phyloP scores from a whole-genome alignment of 805 yeast species.

The Starmerella gropengiesseri region DNA sequence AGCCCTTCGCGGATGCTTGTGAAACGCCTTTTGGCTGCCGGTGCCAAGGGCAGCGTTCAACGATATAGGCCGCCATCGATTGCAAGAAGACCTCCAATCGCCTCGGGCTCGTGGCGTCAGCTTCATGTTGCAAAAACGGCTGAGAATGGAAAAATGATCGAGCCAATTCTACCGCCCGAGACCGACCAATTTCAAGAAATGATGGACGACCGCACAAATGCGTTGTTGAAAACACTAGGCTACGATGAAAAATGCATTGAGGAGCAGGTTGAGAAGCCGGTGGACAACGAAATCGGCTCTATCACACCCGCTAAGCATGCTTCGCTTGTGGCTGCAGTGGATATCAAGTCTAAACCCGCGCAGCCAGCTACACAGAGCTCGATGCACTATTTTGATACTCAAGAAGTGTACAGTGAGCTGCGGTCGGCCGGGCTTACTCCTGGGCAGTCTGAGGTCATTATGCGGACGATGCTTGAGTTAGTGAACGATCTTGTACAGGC shows the following conservation, averaged over 20 bases:
- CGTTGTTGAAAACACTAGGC: conserved; percentile 14
- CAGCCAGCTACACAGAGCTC: background rate
- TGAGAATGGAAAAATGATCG: conserved; percentile 1
- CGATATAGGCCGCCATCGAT: too few relatives aligned
- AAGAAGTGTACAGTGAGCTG: conserved; percentile 46
- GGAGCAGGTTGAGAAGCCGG: background rate
- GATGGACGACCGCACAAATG: conserved; percentile 22
- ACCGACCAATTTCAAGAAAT: conserved; percentile 16
- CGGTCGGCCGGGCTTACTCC: conserved; percentile 47
- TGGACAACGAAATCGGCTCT: background rate
- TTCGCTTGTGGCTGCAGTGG: background rate
- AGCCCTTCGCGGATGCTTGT: background rate
- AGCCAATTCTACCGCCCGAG: conserved; percentile 11
- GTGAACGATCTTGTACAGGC: conserved; percentile 29
- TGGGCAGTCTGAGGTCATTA: conserved; percentile 49
- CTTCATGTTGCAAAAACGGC: background rate
- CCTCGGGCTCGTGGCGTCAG: background rate
- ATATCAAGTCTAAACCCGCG: background rate
- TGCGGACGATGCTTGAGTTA: conserved; percentile 35
- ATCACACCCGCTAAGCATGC: background rate
- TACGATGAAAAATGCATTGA: conserved; percentile 4
- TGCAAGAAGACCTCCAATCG: too few relatives aligned
- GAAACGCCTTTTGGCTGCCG: background rate
- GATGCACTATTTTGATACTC: conserved; percentile 44
- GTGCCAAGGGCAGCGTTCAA: too few relatives aligned